Percentiles rank a stretch among this genome's conserved stretches.
These are phyloP conservation scores for Candida frijolesensis DNA, from an alignment of 1,139 yeast genomes.

Conservation along the genomic window DNA sequence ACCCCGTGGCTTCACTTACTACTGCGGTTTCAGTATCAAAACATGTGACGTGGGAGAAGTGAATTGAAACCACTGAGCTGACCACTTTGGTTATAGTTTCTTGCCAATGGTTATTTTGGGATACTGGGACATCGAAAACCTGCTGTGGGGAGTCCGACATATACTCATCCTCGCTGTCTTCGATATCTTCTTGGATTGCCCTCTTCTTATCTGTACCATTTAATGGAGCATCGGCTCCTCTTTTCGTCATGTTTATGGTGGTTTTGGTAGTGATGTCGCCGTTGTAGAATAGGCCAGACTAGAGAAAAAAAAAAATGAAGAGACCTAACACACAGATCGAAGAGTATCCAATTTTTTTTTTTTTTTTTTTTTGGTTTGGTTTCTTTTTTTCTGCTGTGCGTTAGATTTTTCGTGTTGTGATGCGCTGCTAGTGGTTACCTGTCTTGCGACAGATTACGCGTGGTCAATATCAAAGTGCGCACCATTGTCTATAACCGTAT, in stretches of 20 bases:
- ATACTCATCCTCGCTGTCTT: conserved; percentile 17
- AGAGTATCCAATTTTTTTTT: conserved; percentile 3
- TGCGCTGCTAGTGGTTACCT: conserved; percentile 1
- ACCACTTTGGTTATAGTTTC: conserved; percentile 81
- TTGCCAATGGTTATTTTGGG: conserved; percentile 58
- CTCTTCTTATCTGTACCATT: conserved; percentile 16
- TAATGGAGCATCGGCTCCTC: conserved; percentile 18
- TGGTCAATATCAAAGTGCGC: no score
- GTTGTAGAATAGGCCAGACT: background rate
- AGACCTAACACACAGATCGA: background rate
- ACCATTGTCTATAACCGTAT: no score
- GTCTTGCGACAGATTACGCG: background rate
- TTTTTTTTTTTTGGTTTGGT: background rate
- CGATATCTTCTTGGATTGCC: conserved; percentile 2
- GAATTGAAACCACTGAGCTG: conserved; percentile 84
- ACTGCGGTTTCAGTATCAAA: conserved; percentile 85
- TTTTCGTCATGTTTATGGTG: conserved; percentile 16
- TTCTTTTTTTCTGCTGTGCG: background rate
- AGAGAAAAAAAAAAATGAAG: conserved; percentile 1
- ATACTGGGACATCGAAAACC: conserved; percentile 18
- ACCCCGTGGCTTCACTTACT: conserved; percentile 92
- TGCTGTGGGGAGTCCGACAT: conserved; percentile 17
- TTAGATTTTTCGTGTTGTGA: conserved; percentile 4
- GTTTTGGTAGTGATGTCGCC: background rate
- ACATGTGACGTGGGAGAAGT: conserved; percentile 81